Evolutionary conservation across 495 filamentous ascomycete species (phyloP).

Genomic region (Penicillium soppii): DNA sequence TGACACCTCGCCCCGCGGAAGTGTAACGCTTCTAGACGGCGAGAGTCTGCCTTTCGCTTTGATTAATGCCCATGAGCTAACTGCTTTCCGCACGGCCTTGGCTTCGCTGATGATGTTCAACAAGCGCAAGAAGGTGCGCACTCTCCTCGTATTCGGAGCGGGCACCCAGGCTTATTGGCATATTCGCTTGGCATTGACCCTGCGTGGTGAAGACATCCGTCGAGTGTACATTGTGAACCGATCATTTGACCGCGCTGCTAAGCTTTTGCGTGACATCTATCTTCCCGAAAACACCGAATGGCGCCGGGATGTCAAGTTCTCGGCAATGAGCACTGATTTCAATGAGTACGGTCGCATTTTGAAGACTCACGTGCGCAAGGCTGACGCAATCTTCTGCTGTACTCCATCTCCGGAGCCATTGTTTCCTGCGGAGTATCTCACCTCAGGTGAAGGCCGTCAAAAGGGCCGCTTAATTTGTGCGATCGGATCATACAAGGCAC

Average conservation of each 20-base stretch:
- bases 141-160: constrained; percentile 81
- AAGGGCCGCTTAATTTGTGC: constrained; percentile 78
- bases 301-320: constrained; percentile 64
- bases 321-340: constrained; percentile 67
- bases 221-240: constrained; percentile 79
- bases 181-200: constrained; percentile 73
- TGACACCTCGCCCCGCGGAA: constrained; percentile 70
- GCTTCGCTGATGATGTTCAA: constrained; percentile 72
- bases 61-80: constrained; percentile 81
- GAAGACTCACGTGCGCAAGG: constrained; percentile 62
- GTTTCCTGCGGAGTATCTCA: constrained; percentile 64
- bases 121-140: constrained; percentile 67
- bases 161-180: constrained; percentile 95
- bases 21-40: constrained; percentile 69
- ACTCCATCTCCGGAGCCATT: constrained; percentile 61
- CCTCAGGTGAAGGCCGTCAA: constrained; percentile 62
- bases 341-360: constrained; percentile 67
- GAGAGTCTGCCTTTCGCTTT: constrained; percentile 72
- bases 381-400: constrained; percentile 80
- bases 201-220: constrained; percentile 69
- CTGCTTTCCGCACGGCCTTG: constrained; percentile 91
- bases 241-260: constrained; percentile 60
- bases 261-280: constrained; percentile 59
- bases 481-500: constrained; percentile 78
- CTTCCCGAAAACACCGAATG: constrained; percentile 45